Evolutionary conservation across 176 grass and related monocot genomes (phyloP).

Genomic region (Carex kokanica): DNA sequence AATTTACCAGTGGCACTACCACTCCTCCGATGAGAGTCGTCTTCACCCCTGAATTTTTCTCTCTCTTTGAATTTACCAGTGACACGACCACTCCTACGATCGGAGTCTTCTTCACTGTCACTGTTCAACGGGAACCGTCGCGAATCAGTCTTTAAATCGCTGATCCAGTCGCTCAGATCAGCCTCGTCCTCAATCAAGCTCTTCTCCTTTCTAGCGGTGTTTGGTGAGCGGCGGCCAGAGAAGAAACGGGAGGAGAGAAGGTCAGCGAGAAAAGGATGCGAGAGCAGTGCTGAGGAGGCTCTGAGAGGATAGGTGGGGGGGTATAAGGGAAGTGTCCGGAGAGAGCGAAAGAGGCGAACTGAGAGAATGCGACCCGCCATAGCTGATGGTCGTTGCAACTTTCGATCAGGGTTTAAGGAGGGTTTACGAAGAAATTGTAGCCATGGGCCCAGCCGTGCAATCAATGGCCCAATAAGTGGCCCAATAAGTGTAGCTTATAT

Average conservation of each 20-base stretch:
- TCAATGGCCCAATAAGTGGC: neutral
- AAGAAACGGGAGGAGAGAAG: slow-evolving; percentile 31
- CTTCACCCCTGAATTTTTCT: slow-evolving; percentile 40
- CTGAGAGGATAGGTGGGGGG: neutral
- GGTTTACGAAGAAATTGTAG: slow-evolving; percentile 43
- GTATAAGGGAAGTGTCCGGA: neutral
- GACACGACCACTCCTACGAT: neutral
- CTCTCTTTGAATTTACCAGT: neutral
- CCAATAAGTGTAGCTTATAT: no score
- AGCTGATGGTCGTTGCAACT: neutral
- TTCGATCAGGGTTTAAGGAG: slow-evolving; percentile 32
- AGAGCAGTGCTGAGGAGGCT: slow-evolving; percentile 25
- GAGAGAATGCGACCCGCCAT: slow-evolving; percentile 33
- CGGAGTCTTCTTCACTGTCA: slow-evolving; percentile 43
- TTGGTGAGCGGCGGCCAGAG: slow-evolving; percentile 37
- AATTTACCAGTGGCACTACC: neutral
- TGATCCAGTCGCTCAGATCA: slow-evolving; percentile 76
- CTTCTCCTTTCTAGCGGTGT: slow-evolving; percentile 33
- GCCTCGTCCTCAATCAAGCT: slow-evolving; percentile 82
- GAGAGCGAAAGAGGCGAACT: slow-evolving; percentile 24
- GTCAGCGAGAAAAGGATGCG: neutral
- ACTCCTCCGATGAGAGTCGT: slow-evolving; percentile 17
- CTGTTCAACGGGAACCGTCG: slow-evolving; percentile 52
- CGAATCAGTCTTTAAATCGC: slow-evolving; percentile 63
- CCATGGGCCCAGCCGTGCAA: neutral